These are phyloP conservation scores for Xylaria sp. DNA, from an alignment of 2,329 filamentous ascomycete species.

Conservation along the genomic window DNA sequence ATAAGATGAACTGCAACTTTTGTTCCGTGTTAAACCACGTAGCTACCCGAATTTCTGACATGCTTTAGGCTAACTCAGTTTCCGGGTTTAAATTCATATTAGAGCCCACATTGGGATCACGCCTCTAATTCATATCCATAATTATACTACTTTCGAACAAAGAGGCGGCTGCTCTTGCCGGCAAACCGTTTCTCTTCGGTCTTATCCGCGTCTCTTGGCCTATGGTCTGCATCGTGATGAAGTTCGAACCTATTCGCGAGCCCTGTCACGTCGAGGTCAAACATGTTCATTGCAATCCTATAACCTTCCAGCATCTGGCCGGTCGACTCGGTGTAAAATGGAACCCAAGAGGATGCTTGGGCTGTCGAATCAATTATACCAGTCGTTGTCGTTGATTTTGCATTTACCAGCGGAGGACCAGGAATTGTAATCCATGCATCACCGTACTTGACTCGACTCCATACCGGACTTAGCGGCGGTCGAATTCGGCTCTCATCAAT, in stretches of 20 bases:
- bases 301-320: constrained; percentile 26
- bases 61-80: too few relatives aligned
- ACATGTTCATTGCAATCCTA: constrained; percentile 19
- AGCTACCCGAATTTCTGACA: too few relatives aligned
- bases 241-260: constrained; percentile 24
- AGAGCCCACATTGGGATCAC: too few relatives aligned
- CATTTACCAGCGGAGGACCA: constrained; percentile 19
- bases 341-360: not conserved
- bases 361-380: not conserved
- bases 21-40: too few relatives aligned
- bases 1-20: too few relatives aligned
- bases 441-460: constrained; percentile 21
- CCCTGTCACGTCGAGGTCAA: constrained; percentile 11
- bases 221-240: constrained; percentile 10
- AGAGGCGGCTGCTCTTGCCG: constrained; percentile 12
- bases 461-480: constrained; percentile 20
- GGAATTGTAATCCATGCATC: constrained; percentile 23
- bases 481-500: not conserved
- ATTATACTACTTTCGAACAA: constrained; percentile 15
- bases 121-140: too few relatives aligned
- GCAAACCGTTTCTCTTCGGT: constrained; percentile 15
- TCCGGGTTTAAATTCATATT: too few relatives aligned
- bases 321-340: constrained; percentile 28
- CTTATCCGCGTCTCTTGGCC: not conserved
- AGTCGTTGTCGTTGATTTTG: not conserved